Base-by-base conservation (phyloP, 2,329 filamentous ascomycete species). In the Arthrinium phaeospermum region DNA sequence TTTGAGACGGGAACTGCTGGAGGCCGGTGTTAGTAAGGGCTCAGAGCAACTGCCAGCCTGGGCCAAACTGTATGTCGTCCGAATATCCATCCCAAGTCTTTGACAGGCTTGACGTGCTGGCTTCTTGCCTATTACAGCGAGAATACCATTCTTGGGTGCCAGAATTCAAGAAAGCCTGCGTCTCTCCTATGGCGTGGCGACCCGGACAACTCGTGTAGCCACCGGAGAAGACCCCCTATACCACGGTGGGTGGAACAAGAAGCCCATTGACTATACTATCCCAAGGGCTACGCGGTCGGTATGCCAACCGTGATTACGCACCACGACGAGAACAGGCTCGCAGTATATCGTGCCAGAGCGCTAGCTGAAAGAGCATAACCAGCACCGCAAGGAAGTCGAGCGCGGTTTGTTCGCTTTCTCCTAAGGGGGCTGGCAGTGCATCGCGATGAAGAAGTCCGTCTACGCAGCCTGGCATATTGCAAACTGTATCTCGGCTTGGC, bases 391-490 rank as follows among this genome's bases (percentile, higher is more conserved):
- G 67, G 74, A 77, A 1, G 72, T 85, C 0, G 81, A 84, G 46
- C 79, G 78, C 24, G 81, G 79, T 49, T 79, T 86, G 53, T 77
- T 86, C 14, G 71, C 83, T 1, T 86, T 86, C 22, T 73, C 82
- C 81, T 1, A 84, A 81, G 64, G 85, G 84, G 1, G 78, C 80
- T 24, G 67, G 4, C 6, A 24, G 14, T 69, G 67, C 44, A 16
- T 49, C 30, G 44, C 14, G 10, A 51, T 47, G 16, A 69, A 69
- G 45, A 69, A 30, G 45, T 47, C 46, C 19, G 6, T 10, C 14
- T 69, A n/a, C 46, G 13, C 46, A 79, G 77, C 69, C 67, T 79
- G 57, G 78, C 75, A 13, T 68, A 74, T 12, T 77, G 77, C 34
- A 75, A 78, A 70, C 70, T 79, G 34, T 72, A 78, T 67, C 46